phyloP scores from a whole-genome alignment of 2,329 filamentous ascomycete species.

The Pestalotiopsis sp. region DNA sequence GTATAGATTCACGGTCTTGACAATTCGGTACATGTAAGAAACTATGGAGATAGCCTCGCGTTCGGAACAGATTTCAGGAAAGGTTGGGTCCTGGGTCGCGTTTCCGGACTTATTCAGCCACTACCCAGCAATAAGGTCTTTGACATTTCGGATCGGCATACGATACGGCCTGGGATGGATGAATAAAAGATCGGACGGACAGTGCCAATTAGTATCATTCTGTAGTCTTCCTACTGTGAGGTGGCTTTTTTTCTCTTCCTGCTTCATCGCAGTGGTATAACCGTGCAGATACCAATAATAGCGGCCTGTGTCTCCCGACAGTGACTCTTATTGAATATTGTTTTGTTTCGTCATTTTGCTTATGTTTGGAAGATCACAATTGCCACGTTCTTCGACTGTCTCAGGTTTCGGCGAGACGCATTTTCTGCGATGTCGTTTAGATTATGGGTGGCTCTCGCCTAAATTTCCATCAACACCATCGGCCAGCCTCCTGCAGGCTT shows the following conservation, averaged over 20 bases:
- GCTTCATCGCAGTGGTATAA: neutral
- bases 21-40: too few species aligned
- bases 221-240: neutral
- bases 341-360: neutral
- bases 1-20: too few species aligned
- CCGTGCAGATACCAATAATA: neutral
- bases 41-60: neutral
- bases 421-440: neutral
- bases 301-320: neutral
- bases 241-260: neutral
- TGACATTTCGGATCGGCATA: neutral
- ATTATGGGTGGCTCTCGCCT: neutral
- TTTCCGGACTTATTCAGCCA: neutral
- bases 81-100: neutral
- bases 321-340: neutral
- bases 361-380: neutral
- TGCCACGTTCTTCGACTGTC: conserved; percentile 5
- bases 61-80: neutral
- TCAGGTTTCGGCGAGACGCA: neutral
- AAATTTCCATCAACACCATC: neutral
- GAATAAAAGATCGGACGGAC: neutral
- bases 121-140: neutral
- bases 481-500: neutral
- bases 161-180: neutral
- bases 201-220: neutral